Conservation (phyloP, 2,329 filamentous ascomycete genomes). For the Cladosporium sphaerospermum region DNA sequence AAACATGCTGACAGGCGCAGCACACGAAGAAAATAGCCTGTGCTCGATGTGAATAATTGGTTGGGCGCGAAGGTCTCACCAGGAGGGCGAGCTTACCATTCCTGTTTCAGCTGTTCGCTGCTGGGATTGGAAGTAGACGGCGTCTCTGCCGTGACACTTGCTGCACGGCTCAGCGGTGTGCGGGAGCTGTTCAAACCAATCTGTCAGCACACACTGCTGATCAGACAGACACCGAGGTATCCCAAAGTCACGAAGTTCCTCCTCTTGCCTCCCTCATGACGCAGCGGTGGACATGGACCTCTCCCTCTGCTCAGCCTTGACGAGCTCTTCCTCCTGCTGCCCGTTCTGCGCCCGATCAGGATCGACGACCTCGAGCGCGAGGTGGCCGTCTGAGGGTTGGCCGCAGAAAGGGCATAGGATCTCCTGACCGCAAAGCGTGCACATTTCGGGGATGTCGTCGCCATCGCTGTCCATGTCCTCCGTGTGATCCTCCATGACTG, state of each 20-base stretch:
- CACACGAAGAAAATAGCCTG: constrained; percentile 63
- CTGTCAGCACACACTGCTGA: constrained; percentile 31
- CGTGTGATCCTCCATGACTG: constrained; percentile 19
- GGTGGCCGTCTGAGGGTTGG: constrained; percentile 37
- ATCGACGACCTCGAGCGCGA: constrained; percentile 39
- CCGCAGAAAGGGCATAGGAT: constrained; percentile 51
- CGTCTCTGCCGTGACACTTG: constrained; percentile 76
- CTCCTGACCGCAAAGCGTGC: constrained; percentile 53
- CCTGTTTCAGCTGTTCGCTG: constrained; percentile 94
- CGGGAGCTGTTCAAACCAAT: constrained; percentile 61
- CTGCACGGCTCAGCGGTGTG: constrained; percentile 76
- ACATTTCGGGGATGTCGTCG: constrained; percentile 41
- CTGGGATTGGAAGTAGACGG: constrained; percentile 98
- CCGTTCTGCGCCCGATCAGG: constrained; percentile 27
- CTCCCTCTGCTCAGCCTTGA: constrained; percentile 26
- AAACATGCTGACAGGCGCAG: constrained; percentile 87
- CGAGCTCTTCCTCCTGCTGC: constrained; percentile 19
- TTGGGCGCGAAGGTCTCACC: not conserved
- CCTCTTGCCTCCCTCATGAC: constrained; percentile 24
- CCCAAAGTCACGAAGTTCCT: constrained; percentile 16
- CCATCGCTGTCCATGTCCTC: constrained; percentile 19
- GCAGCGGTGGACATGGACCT: constrained; percentile 20
- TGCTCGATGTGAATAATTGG: constrained; percentile 5
- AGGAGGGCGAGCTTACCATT: constrained; percentile 63
- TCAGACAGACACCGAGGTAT: constrained; percentile 24